These are phyloP conservation scores for Huntiella savannae DNA, from an alignment of 2,329 filamentous ascomycete genomes.

Conservation along the genomic window DNA sequence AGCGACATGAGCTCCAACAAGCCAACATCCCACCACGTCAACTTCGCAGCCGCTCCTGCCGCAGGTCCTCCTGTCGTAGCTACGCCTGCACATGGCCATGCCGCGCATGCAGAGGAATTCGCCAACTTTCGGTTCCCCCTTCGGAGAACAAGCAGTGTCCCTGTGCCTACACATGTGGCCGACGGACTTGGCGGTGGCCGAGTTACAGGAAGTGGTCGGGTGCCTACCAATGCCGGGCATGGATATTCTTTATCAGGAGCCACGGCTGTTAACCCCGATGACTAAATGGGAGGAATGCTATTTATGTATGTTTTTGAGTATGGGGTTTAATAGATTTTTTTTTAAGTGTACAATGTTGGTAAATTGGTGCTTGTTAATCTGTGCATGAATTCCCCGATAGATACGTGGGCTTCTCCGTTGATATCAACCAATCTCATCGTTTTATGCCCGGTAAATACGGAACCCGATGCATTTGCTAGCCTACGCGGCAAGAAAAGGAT, in stretches of 20 bases:
- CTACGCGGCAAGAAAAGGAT: no score
- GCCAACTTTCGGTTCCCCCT: neutral
- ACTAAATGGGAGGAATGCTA: no score
- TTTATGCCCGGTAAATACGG: no score
- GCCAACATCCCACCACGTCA: neutral
- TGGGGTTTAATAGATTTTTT: no score
- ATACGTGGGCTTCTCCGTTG: no score
- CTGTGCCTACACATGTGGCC: neutral
- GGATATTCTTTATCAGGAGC: neutral
- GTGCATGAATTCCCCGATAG: no score
- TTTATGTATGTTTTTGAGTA: no score
- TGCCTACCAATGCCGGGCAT: neutral
- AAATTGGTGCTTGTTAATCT: no score
- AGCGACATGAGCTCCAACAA: neutral
- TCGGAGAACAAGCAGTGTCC: neutral
- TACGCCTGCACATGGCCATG: no score
- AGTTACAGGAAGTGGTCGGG: neutral
- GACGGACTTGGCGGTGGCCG: neutral
- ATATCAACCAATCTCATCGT: no score
- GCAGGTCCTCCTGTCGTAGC: neutral
- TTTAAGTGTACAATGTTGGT: no score
- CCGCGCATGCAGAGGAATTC: neutral
- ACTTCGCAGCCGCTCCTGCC: neutral
- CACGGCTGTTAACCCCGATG: neutral
- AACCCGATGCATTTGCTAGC: no score